Conservation (phyloP, 1,284 basidiomycete genomes). For the Athelia psychrophila region DNA sequence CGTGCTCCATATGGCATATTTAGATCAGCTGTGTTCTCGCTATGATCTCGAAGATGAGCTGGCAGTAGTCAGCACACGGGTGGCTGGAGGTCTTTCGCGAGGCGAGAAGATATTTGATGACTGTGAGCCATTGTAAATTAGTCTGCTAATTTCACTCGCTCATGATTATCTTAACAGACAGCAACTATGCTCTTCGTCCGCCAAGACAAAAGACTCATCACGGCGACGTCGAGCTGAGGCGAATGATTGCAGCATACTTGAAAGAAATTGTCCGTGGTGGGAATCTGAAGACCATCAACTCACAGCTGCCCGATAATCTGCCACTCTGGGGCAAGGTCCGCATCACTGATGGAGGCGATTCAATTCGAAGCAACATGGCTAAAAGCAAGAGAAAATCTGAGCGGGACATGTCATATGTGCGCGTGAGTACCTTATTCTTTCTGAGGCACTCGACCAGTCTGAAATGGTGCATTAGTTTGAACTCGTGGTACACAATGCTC, state of each 20-base stretch:
- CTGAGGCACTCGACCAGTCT: not conserved
- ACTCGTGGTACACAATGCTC: not conserved
- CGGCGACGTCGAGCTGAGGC: slow-evolving; percentile 1
- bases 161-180: not conserved
- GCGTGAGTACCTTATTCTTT: not conserved
- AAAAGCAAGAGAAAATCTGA: not conserved
- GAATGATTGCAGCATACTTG: slow-evolving; percentile 2
- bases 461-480: not conserved
- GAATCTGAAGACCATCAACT: not conserved
- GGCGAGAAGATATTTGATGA: not conserved
- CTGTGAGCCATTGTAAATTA: not conserved
- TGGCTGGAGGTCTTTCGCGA: slow-evolving; percentile 2
- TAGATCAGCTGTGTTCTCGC: slow-evolving; percentile 4
- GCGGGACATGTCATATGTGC: not conserved
- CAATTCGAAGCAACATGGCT: not conserved
- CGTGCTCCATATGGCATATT: slow-evolving; percentile 5
- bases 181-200: not conserved
- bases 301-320: slow-evolving; percentile 1
- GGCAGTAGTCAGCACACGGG: slow-evolving; percentile 7
- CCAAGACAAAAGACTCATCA: not conserved
- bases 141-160: not conserved
- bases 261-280: not conserved
- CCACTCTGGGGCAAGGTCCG: slow-evolving; percentile 3
- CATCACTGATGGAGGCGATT: slow-evolving; percentile 1
- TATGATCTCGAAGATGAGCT: slow-evolving; percentile 10